Conservation (phyloP, 192 early-diverging fungal species). For the Allomyces arbusculus region DNA sequence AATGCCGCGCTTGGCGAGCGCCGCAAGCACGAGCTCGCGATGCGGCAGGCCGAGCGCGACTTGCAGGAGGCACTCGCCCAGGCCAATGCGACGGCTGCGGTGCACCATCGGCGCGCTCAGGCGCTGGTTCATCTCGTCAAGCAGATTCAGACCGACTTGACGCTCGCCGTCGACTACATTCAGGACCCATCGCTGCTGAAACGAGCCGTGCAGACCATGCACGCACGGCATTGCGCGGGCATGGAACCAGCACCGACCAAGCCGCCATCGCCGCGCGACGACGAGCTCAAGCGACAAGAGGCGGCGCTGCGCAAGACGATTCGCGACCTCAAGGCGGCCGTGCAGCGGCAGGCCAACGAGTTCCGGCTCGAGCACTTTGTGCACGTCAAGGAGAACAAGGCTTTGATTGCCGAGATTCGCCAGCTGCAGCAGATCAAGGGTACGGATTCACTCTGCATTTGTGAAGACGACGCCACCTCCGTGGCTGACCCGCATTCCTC, state of each 20-base stretch:
- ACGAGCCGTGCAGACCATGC: neutral
- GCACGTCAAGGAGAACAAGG: neutral
- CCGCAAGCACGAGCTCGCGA: conserved; percentile 11
- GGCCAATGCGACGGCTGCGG: conserved; percentile 9
- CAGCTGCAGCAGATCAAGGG: no score
- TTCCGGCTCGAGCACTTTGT: conserved; percentile 1
- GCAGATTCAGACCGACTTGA: conserved; percentile 14
- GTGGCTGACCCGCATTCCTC: no score
- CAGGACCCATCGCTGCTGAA: conserved; percentile 21
- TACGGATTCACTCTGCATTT: no score
- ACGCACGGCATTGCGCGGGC: no score
- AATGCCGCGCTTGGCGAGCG: conserved; percentile 18
- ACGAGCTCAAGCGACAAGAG: neutral
- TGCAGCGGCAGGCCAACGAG: neutral
- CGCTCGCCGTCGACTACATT: conserved; percentile 17
- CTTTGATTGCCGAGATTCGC: neutral
- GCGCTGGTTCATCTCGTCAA: conserved; percentile 10
- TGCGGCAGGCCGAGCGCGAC: conserved; percentile 10
- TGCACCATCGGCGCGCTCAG: conserved; percentile 13
- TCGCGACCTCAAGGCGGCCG: neutral
- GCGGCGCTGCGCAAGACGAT: neutral
- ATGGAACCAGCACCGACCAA: neutral
- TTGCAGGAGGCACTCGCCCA: conserved; percentile 7
- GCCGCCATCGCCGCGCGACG: neutral
- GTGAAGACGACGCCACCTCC: no score